Evolutionary conservation across 768 basidiomycete genomes (phyloP).

Genomic region (Suillus tomentosus): DNA sequence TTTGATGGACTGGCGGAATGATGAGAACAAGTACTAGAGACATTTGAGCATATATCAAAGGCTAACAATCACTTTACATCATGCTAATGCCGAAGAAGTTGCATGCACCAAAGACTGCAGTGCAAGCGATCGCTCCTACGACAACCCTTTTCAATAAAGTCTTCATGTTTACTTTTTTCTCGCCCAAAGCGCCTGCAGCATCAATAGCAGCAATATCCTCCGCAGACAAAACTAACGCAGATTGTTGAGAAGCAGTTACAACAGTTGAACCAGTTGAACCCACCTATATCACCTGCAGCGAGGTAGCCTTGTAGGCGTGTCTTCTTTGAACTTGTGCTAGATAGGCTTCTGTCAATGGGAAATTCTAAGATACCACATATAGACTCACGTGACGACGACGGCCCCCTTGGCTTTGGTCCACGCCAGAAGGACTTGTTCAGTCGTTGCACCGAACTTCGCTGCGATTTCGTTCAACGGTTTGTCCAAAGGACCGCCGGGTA

Average conservation of each 20-base stretch:
- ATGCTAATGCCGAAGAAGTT: conserved; percentile 4
- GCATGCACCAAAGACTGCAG: conserved; percentile 4
- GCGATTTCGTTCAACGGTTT: conserved; percentile 57
- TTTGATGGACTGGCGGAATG: not conserved
- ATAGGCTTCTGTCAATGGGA: not conserved
- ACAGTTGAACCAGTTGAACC: conserved; percentile 15
- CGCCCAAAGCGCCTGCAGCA: conserved; percentile 44
- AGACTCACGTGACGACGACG: conserved; percentile 59
- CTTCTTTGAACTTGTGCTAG: conserved; percentile 67
- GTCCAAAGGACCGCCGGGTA: conserved; percentile 66
- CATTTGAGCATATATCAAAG: not conserved
- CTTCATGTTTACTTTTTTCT: not conserved
- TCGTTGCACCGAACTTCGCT: not conserved
- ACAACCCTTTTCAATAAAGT: conserved; percentile 4
- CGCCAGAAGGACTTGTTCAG: not conserved
- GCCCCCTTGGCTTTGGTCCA: conserved; percentile 58
- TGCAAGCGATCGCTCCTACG: conserved; percentile 5
- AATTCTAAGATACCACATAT: not conserved
- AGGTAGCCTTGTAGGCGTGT: conserved; percentile 68
- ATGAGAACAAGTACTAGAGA: conserved; percentile 4
- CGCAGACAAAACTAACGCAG: conserved; percentile 34
- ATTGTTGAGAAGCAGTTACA: not conserved
- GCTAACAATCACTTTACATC: conserved; percentile 1
- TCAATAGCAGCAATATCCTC: conserved; percentile 57
- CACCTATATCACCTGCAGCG: conserved; percentile 64